phyloP scores from a whole-genome alignment of 2,329 filamentous ascomycete genomes.

The Colletotrichum truncatum region DNA sequence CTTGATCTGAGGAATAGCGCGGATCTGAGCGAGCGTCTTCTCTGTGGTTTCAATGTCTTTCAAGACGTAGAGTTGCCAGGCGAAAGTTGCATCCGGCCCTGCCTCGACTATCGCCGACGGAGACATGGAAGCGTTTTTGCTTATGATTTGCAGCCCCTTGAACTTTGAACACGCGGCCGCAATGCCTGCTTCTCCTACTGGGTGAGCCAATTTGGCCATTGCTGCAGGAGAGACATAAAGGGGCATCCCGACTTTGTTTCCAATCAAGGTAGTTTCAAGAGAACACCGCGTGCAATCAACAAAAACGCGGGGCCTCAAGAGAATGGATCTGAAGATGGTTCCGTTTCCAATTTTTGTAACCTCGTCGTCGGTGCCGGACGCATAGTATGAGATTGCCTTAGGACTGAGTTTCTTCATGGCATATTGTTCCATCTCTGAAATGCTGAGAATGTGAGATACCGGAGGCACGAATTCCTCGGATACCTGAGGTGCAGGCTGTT shows the following conservation, averaged over 20 bases:
- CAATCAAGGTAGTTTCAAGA: constrained; percentile 74
- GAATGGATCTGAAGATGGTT: constrained; percentile 76
- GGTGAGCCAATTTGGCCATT: constrained; percentile 81
- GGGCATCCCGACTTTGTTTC: constrained; percentile 73
- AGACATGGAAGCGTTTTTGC: constrained; percentile 85
- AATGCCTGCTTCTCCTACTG: constrained; percentile 80
- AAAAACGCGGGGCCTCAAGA: constrained; percentile 84
- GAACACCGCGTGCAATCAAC: constrained; percentile 80
- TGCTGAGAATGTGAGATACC: constrained; percentile 75
- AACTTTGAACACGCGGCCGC: constrained; percentile 75
- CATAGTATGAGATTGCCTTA: constrained; percentile 91
- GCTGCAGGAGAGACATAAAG: constrained; percentile 83
- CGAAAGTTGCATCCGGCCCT: constrained; percentile 74
- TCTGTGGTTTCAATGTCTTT: constrained; percentile 67
- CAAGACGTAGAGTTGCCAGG: constrained; percentile 90
- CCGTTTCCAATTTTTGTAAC: constrained; percentile 80
- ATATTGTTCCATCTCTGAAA: constrained; percentile 81
- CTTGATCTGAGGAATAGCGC: constrained; percentile 72
- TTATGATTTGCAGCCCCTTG: constrained; percentile 79
- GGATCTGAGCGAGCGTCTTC: constrained; percentile 59
- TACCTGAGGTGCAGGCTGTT: constrained; percentile 56
- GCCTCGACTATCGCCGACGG: constrained; percentile 83
- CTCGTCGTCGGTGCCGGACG: constrained; percentile 81
- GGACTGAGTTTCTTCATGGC: constrained; percentile 77
- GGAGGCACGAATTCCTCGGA: constrained; percentile 50